Evolutionary conservation across 108 stramenopile genomes (phyloP).

Genomic region (Fragilariopsis cylindrus): DNA sequence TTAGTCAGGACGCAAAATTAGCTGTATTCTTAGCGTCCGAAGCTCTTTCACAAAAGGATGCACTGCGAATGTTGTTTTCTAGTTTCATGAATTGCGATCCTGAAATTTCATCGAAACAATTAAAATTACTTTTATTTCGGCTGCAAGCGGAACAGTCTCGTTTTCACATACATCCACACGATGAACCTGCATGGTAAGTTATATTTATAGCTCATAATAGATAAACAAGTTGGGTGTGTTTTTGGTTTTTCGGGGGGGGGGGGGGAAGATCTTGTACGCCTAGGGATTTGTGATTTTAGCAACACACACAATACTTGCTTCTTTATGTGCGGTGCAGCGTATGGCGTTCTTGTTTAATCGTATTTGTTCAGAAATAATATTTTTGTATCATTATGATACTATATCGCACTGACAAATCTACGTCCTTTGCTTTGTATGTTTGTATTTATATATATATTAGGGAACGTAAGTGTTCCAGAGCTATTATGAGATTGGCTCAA

Average conservation of each 20-base stretch:
- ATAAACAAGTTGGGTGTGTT: not conserved
- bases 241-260: not conserved
- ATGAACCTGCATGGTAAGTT: conserved; percentile 45
- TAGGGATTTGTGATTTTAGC: too few species aligned
- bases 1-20: conserved; percentile 76
- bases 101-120: conserved; percentile 45
- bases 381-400: too few species aligned
- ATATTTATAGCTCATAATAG: too few species aligned
- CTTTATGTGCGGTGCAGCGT: too few species aligned
- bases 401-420: too few species aligned
- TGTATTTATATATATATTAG: not conserved
- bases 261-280: too few species aligned
- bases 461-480: conserved; percentile 71
- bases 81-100: conserved; percentile 79
- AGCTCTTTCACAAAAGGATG: conserved; percentile 42
- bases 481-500: conserved; percentile 74
- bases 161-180: conserved; percentile 45
- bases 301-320: too few species aligned
- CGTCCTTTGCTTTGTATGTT: too few species aligned
- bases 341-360: too few species aligned
- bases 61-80: conserved; percentile 74
- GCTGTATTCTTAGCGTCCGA: conserved; percentile 55
- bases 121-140: conserved; percentile 62
- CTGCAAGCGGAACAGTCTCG: conserved; percentile 63
- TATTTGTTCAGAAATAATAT: too few species aligned